Conservation (phyloP, 139 green algal genomes). For the Volvox africanus region DNA sequence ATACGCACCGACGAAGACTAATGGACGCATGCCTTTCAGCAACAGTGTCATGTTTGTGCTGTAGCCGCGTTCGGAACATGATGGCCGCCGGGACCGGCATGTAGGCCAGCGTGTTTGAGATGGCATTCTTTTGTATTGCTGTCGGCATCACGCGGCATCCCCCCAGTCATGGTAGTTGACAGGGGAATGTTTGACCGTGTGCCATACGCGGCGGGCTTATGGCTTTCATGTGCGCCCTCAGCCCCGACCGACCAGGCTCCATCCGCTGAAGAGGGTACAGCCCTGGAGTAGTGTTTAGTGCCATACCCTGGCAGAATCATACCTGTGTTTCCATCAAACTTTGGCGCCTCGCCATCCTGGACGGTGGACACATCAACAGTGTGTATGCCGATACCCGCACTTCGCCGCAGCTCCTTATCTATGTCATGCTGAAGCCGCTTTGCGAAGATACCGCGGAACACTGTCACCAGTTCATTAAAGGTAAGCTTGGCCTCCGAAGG, state of each 20-base stretch:
- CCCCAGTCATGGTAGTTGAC: constrained; percentile 39
- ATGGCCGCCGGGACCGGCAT: neutral
- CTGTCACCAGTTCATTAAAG: constrained; percentile 76
- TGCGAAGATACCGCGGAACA: constrained; percentile 79
- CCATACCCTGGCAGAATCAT: neutral
- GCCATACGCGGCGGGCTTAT: neutral
- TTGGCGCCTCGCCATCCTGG: constrained; percentile 55
- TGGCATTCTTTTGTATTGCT: neutral
- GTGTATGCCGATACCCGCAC: constrained; percentile 37
- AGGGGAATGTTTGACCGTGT: constrained; percentile 52
- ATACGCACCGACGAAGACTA: too few species aligned
- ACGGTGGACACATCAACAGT: constrained; percentile 46
- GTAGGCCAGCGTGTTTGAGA: neutral
- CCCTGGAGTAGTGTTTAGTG: too few species aligned
- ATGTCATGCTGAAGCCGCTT: constrained; percentile 67
- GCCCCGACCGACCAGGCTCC: too few species aligned
- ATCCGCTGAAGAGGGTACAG: too few species aligned
- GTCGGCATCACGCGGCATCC: constrained; percentile 30
- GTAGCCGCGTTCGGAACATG: neutral
- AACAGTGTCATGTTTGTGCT: neutral
- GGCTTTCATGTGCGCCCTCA: too few species aligned
- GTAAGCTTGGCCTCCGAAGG: constrained; percentile 76
- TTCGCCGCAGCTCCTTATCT: constrained; percentile 48
- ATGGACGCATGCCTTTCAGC: too few species aligned
- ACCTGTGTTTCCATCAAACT: neutral